These are phyloP conservation scores for Aureobasidium lini DNA, from an alignment of 2,329 filamentous ascomycete genomes.

Conservation along the genomic window DNA sequence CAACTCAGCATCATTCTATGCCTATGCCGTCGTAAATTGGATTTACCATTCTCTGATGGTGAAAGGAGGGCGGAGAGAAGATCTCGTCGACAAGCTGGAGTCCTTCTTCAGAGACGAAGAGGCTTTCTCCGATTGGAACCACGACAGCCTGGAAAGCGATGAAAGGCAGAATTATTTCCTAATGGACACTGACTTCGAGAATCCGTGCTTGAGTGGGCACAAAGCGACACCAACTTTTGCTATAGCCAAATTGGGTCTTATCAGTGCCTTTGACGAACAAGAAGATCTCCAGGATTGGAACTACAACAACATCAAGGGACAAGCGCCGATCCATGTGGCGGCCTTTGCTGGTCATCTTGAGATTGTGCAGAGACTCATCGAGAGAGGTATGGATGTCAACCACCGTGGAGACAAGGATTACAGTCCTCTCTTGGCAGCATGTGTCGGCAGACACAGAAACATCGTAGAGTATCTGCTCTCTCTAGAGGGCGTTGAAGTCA, in stretches of 20 bases:
- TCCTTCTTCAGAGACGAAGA: not conserved
- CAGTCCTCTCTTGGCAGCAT: not conserved
- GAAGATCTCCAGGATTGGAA: not conserved
- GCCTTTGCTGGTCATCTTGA: not conserved
- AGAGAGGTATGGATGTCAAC: not conserved
- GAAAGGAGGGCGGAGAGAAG: not conserved
- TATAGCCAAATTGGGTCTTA: not conserved
- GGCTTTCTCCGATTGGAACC: not conserved
- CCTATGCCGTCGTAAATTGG: not conserved
- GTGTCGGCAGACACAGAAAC: not conserved
- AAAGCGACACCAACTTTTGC: not conserved
- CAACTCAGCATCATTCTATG: not conserved
- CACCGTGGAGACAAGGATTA: not conserved
- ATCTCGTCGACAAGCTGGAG: not conserved
- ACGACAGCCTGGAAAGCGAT: not conserved
- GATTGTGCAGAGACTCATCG: not conserved
- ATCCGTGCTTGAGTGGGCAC: not conserved
- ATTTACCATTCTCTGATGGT: not conserved
- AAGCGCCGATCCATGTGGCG: not conserved
- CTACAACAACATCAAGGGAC: not conserved
- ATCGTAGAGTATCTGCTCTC: not conserved
- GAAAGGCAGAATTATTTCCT: not conserved
- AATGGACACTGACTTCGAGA: not conserved
- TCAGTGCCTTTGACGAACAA: not conserved
- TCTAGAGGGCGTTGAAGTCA: not conserved